These are phyloP conservation scores for Xylaria sp. DNA, from an alignment of 495 filamentous ascomycete species.

Conservation along the genomic window DNA sequence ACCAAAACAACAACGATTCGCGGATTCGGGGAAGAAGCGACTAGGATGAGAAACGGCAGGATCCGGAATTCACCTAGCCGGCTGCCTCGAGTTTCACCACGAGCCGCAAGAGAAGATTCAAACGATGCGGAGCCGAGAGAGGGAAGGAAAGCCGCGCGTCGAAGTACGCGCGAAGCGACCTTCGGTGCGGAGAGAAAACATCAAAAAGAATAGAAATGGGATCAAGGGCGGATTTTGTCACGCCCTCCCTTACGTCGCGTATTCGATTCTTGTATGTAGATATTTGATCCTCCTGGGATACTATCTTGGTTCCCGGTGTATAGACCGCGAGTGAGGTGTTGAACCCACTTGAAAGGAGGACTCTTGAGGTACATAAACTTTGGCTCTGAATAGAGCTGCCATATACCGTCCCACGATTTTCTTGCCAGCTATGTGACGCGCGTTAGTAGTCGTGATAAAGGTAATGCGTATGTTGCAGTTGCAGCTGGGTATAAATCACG, in stretches of 20 bases:
- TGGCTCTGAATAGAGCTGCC: not conserved
- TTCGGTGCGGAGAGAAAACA: not conserved
- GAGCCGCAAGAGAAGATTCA: not conserved
- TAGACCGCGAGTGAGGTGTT: constrained; percentile 3
- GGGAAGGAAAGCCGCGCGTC: not conserved
- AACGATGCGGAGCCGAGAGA: constrained; percentile 1
- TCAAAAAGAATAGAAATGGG: constrained; percentile 6
- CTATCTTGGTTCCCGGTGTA: constrained; percentile 1
- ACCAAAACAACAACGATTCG: not conserved
- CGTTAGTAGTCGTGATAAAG: not conserved
- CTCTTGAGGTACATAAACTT: constrained; percentile 5
- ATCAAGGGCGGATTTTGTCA: not conserved
- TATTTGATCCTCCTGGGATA: not conserved
- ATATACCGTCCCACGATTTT: not conserved
- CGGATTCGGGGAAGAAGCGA: not conserved
- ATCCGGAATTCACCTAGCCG: constrained; percentile 1
- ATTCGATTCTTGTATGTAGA: constrained; percentile 26
- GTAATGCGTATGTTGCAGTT: not conserved
- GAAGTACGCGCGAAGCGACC: not conserved
- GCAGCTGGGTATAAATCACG: not conserved
- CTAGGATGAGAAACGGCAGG: constrained; percentile 16
- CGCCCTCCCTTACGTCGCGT: constrained; percentile 5
- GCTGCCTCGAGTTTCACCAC: not conserved
- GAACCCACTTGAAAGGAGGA: not conserved
- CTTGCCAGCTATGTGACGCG: not conserved